Evolutionary conservation across 495 filamentous ascomycete species (phyloP), one percentile per base, ranked within the genome.

Genomic region (Apodospora peruviana): DNA sequence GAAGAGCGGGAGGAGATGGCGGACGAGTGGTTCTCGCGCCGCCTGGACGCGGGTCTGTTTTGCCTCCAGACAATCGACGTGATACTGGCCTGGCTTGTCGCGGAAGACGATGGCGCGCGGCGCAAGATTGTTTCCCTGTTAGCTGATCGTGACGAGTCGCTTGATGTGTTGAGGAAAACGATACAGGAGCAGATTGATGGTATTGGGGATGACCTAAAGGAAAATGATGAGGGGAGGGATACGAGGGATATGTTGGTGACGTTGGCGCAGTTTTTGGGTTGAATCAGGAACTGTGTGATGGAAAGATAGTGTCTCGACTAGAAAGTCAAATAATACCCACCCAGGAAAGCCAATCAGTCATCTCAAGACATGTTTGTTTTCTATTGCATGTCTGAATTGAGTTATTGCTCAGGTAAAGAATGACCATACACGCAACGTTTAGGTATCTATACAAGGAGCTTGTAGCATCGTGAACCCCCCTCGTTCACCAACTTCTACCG

Each of bases 81-180:
- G 10, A 83, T 96, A 29, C 61, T 97, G 32, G 89, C 93, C 18
- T 99, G 94, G 94, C 72, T 97, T 17, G 72, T 89, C 12, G 94
- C 91, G 1, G 94, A 99, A 65, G 94, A 97, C 59, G 80, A 81
- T 39, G 90, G 88, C 0, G 87, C 88, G 4, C 81, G 75, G 65
- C 74, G 68, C 34, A 86, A 78, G 65, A 80, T 96, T 17, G 52
- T 74, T 20, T 68, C 68, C 17, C 60, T 84, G 21, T 67, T 96
- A 24, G 82, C 77, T 22, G 85, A 87, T 46, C 72, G 80, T 4
- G 86, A 87, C 51, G 84, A 89, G 58, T 62, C 66, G 5, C 57
- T 95, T 41, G 71, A 53, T 4, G 71, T 82, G 20, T 64, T 96
- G 23, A 80, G 65, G 50, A 63, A 47, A 16, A 91, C 89, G n/a